phyloP scores from a whole-genome alignment of 352 stramenopile species.

The Pythium phragmitis region DNA sequence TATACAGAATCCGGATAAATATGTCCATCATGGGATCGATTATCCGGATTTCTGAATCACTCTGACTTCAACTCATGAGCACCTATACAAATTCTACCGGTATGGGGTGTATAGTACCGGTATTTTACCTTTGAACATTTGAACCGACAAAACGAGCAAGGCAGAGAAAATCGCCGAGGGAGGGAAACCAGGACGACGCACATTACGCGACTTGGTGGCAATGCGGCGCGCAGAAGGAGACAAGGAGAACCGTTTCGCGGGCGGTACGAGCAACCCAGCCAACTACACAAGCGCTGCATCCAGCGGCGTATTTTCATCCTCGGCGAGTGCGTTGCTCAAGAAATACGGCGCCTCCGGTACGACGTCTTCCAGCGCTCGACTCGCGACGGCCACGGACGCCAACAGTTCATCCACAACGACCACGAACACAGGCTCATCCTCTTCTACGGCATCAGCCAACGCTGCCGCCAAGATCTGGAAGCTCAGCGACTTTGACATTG shows the following conservation, averaged over 20 bases:
- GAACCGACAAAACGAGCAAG: conserved; percentile 26
- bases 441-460: conserved; percentile 2
- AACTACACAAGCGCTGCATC: conserved; percentile 4
- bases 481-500: conserved; percentile 99
- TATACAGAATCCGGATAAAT: conserved; percentile 21
- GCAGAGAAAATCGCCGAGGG: not conserved
- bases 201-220: conserved; percentile 17
- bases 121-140: conserved; percentile 31
- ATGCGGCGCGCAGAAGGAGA: conserved; percentile 69
- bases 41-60: conserved; percentile 10
- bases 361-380: not conserved
- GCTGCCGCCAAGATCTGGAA: conserved; percentile 77
- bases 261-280: conserved; percentile 6
- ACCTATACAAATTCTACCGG: conserved; percentile 11
- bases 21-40: not conserved
- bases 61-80: not conserved
- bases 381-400: conserved; percentile 2
- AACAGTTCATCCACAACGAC: conserved; percentile 15
- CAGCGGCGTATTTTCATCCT: conserved; percentile 2
- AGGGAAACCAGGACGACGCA: not conserved
- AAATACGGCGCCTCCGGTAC: conserved; percentile 26
- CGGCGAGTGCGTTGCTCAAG: conserved; percentile 29
- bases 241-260: conserved; percentile 51
- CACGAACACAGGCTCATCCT: conserved; percentile 4
- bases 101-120: conserved; percentile 15